Conservation (phyloP, 495 filamentous ascomycete genomes). For the Lindgomyces ingoldianus region DNA sequence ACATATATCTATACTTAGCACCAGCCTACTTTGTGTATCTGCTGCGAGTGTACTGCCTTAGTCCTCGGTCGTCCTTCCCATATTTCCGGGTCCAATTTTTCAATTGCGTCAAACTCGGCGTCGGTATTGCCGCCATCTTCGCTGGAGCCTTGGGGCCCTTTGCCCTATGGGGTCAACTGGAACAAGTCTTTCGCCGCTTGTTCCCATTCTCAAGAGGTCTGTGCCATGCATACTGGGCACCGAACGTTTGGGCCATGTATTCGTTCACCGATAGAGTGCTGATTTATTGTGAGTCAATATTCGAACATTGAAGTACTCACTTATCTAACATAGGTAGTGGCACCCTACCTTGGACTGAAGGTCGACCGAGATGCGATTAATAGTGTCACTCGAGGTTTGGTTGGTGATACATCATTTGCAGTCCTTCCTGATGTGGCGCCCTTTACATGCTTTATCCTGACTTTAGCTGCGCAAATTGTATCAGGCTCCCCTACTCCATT, state of each 20-base stretch:
- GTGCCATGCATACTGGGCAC: constrained; percentile 98
- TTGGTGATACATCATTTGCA: constrained; percentile 94
- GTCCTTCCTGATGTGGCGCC: constrained; percentile 85
- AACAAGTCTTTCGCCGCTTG: constrained; percentile 79
- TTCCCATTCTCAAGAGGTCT: constrained; percentile 94
- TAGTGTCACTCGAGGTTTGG: constrained; percentile 87
- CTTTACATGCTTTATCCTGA: constrained; percentile 75
- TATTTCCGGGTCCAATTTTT: constrained; percentile 71
- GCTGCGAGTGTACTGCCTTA: constrained; percentile 84
- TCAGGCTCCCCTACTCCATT: constrained; percentile 25
- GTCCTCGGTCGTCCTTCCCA: constrained; percentile 65
- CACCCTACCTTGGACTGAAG: constrained; percentile 71
- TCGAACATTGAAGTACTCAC: too few relatives aligned
- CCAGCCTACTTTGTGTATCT: constrained; percentile 96
- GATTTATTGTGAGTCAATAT: constrained; percentile 65
- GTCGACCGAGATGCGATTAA: constrained; percentile 73
- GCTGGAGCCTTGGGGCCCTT: constrained; percentile 89
- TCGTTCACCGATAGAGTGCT: constrained; percentile 83
- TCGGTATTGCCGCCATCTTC: constrained; percentile 71
- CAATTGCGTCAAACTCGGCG: constrained; percentile 80
- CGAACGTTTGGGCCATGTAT: constrained; percentile 96
- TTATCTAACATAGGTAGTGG: constrained; percentile 51
- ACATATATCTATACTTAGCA: constrained; percentile 96
- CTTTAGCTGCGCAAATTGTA: constrained; percentile 78
- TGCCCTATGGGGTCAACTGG: constrained; percentile 76